These are phyloP conservation scores for Aspergillus bombycis DNA, from an alignment of 2,329 filamentous ascomycete genomes.

Conservation along the genomic window DNA sequence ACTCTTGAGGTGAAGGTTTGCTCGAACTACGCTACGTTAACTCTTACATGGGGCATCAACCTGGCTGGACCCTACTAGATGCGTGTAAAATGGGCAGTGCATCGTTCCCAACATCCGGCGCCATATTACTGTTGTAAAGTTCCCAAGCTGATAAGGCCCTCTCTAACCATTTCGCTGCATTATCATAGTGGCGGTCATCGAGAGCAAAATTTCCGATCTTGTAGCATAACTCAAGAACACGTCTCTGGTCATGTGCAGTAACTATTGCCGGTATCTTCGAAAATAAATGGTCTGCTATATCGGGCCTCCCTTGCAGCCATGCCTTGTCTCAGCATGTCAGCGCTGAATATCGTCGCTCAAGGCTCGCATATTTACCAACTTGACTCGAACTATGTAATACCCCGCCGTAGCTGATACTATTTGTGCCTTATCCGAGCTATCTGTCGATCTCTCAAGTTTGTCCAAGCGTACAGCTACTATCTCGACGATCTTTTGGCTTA, in stretches of 20 bases:
- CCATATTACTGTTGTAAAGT: constrained; percentile 50
- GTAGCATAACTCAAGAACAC: constrained; percentile 69
- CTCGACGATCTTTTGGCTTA: constrained; percentile 65
- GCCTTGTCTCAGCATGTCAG: constrained; percentile 54
- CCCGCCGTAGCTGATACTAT: constrained; percentile 48
- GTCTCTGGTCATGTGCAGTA: constrained; percentile 49
- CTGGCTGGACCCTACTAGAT: constrained; percentile 48
- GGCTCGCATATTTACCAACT: constrained; percentile 58
- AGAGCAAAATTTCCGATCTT: constrained; percentile 69
- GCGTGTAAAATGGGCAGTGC: constrained; percentile 68
- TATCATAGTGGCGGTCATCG: constrained; percentile 53
- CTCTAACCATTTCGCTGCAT: constrained; percentile 73
- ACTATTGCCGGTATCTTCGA: constrained; percentile 54
- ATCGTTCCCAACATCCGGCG: constrained; percentile 64
- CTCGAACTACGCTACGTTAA: constrained; percentile 31
- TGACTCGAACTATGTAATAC: constrained; percentile 67
- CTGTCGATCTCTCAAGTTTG: constrained; percentile 20
- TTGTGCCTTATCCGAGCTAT: constrained; percentile 10
- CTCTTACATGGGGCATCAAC: background rate
- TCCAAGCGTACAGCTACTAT: constrained; percentile 63
- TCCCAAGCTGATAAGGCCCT: constrained; percentile 66
- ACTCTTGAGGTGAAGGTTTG: constrained; percentile 39
- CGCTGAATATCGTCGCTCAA: background rate
- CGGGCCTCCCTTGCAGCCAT: constrained; percentile 72
- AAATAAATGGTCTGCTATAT: constrained; percentile 80